phyloP scores from a whole-genome alignment of 768 basidiomycete species.

The Aureoboletus auriporus region DNA sequence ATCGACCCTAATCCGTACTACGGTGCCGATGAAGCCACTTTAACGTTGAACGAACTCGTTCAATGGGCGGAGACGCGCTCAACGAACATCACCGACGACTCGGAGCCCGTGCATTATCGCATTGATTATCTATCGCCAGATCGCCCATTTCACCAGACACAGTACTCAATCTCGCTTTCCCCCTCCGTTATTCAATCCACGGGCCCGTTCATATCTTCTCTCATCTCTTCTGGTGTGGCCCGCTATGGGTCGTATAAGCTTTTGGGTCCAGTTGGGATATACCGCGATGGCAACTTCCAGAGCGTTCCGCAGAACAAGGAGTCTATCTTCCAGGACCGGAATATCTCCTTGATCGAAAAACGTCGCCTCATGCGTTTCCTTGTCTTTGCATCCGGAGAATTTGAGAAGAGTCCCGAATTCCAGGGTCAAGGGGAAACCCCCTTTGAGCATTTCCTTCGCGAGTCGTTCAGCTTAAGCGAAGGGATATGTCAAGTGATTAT shows the following conservation, averaged over 20 bases:
- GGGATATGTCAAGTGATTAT: constrained; percentile 58
- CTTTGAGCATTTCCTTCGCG: constrained; percentile 62
- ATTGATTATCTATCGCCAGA: constrained; percentile 39
- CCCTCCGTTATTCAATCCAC: constrained; percentile 78
- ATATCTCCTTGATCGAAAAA: constrained; percentile 77
- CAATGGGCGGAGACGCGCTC: constrained; percentile 54
- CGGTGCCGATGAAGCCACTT: constrained; percentile 75
- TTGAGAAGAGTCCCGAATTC: constrained; percentile 59
- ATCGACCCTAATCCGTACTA: constrained; percentile 84
- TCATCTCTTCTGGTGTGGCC: constrained; percentile 80
- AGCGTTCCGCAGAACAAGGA: constrained; percentile 89
- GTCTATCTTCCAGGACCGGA: constrained; percentile 84
- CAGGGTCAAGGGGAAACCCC: constrained; percentile 50
- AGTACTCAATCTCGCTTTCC: constrained; percentile 82
- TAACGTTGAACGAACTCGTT: constrained; percentile 77
- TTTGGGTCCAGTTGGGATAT: constrained; percentile 65
- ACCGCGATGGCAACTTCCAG: constrained; percentile 45
- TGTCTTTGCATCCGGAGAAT: constrained; percentile 73
- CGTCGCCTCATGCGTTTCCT: constrained; percentile 90
- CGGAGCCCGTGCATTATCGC: constrained; percentile 13
- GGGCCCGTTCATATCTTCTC: constrained; percentile 73
- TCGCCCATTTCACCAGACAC: constrained; percentile 55
- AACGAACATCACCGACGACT: constrained; percentile 10
- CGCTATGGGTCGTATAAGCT: constrained; percentile 90
- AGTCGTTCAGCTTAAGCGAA: constrained; percentile 58